These are phyloP conservation scores for Xylaria sp. DNA, from an alignment of 2,329 filamentous ascomycete species.

Conservation along the genomic window DNA sequence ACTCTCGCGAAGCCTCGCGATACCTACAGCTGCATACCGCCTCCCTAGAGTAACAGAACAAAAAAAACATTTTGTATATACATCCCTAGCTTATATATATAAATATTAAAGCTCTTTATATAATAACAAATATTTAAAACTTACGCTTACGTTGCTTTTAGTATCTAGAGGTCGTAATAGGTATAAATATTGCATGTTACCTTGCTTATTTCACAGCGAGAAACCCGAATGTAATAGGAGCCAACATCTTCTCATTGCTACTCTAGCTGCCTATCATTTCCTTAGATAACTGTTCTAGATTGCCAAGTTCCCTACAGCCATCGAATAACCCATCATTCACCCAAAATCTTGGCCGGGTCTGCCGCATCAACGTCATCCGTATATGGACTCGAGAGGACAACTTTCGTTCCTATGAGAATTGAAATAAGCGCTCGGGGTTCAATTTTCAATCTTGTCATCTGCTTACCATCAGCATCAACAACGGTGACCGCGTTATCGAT, in stretches of 20 bases:
- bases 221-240: not conserved
- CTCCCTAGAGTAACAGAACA: too few species aligned
- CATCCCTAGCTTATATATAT: too few species aligned
- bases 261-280: not conserved
- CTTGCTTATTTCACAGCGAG: not conserved
- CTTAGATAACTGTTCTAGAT: not conserved
- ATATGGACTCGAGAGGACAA: conserved; percentile 24
- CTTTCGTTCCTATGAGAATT: conserved; percentile 17
- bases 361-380: conserved; percentile 19
- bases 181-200: not conserved
- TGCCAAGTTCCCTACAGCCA: not conserved
- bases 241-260: not conserved
- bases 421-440: not conserved
- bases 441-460: not conserved
- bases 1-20: too few species aligned
- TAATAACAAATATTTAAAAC: too few species aligned
- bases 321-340: not conserved
- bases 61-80: too few species aligned
- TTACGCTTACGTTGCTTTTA: too few species aligned
- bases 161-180: too few species aligned
- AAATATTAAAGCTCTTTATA: too few species aligned
- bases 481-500: conserved; percentile 21
- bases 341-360: conserved; percentile 10
- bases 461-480: conserved; percentile 18
- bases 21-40: too few species aligned